These are phyloP conservation scores for Ashbya aceris DNA, from an alignment of 1,139 yeast species.

Conservation along the genomic window DNA sequence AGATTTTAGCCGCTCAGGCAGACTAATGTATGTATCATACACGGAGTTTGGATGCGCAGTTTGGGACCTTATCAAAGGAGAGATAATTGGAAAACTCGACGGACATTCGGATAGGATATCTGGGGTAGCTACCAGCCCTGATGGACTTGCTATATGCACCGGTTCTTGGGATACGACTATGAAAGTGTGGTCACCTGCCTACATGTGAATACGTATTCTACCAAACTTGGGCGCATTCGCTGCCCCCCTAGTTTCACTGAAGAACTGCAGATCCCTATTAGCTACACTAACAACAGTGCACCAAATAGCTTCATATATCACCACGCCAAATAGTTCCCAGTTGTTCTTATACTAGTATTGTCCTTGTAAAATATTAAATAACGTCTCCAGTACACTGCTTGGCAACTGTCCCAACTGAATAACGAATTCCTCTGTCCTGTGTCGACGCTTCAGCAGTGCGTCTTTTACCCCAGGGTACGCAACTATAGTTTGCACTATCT, in stretches of 20 bases:
- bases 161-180: conserved; percentile 66
- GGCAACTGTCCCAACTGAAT: conserved; percentile 90
- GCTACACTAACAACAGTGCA: background rate
- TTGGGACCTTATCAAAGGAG: conserved; percentile 69
- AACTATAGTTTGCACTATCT: conserved; percentile 88
- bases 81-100: conserved; percentile 50
- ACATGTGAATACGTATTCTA: conserved; percentile 13
- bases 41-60: conserved; percentile 66
- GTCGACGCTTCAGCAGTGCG: conserved; percentile 70
- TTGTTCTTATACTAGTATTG: background rate
- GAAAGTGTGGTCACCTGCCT: conserved; percentile 51
- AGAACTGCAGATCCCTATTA: background rate
- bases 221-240: background rate
- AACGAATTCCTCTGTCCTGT: conserved; percentile 87
- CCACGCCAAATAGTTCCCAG: background rate
- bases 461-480: conserved; percentile 89
- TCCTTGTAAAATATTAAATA: conserved; percentile 1
- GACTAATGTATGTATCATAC: conserved; percentile 67
- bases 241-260: background rate
- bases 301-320: background rate
- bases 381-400: conserved; percentile 1
- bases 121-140: conserved; percentile 58
- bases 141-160: conserved; percentile 66
- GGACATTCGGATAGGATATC: conserved; percentile 57
- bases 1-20: conserved; percentile 68